These are phyloP conservation scores for Cladosporium halotolerans DNA, from an alignment of 2,329 filamentous ascomycete species.

Conservation along the genomic window DNA sequence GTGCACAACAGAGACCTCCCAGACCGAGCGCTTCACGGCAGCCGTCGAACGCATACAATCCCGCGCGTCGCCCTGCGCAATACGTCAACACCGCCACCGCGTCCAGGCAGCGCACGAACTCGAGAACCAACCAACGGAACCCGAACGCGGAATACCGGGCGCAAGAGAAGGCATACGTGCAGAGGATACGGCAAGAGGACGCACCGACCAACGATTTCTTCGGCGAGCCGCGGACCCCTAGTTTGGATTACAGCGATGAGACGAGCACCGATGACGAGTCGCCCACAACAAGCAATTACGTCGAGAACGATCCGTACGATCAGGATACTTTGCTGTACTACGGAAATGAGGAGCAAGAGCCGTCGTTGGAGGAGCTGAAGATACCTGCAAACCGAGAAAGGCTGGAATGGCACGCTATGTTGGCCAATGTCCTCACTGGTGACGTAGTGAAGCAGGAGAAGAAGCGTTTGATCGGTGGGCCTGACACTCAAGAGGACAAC, in stretches of 20 bases:
- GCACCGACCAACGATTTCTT: constrained; percentile 61
- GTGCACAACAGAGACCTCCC: constrained; percentile 16
- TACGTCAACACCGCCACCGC: constrained; percentile 37
- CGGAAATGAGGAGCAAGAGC: constrained; percentile 80
- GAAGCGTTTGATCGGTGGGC: constrained; percentile 80
- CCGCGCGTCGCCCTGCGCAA: constrained; percentile 43
- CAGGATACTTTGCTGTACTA: constrained; percentile 91
- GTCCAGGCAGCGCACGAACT: constrained; percentile 51
- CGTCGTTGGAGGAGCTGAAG: constrained; percentile 81
- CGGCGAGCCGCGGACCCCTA: constrained; percentile 61
- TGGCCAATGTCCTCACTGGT: constrained; percentile 88
- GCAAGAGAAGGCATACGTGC: constrained; percentile 91
- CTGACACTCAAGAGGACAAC: constrained; percentile 67
- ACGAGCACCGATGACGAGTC: constrained; percentile 89
- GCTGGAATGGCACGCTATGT: constrained; percentile 96
- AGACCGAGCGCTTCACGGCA: constrained; percentile 41
- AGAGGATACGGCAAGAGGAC: constrained; percentile 77
- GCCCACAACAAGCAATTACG: constrained; percentile 74
- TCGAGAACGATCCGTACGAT: constrained; percentile 77
- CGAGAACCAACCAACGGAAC: constrained; percentile 52
- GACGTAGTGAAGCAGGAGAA: constrained; percentile 98
- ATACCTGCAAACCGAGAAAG: constrained; percentile 83
- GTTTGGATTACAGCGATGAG: constrained; percentile 61
- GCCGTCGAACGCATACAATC: constrained; percentile 46
- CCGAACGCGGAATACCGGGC: constrained; percentile 69